These are phyloP conservation scores for Zalerion maritima DNA, from an alignment of 495 filamentous ascomycete species.

Conservation along the genomic window DNA sequence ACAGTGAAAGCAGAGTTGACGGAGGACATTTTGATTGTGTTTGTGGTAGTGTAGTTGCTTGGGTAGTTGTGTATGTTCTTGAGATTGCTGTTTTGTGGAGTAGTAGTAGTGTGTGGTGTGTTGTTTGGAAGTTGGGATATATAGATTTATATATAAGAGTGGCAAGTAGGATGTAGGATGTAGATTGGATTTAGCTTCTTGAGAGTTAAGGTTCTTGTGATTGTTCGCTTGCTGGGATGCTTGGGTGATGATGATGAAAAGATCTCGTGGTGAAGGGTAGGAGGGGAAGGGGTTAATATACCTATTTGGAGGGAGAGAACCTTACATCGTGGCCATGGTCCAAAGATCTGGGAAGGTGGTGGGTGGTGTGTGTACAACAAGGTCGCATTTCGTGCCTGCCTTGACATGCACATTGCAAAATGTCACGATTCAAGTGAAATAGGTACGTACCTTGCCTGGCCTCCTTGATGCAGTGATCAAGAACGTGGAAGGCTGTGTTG, in stretches of 20 bases:
- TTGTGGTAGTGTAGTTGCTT: conserved; percentile 14
- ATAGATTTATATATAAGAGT: conserved; percentile 1
- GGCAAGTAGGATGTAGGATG: conserved; percentile 4
- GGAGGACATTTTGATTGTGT: conserved; percentile 20
- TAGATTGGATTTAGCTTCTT: conserved; percentile 1
- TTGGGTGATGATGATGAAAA: conserved; percentile 1
- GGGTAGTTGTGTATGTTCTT: conserved; percentile 8
- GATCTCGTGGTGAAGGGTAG: background rate
- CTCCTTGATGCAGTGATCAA: conserved; percentile 5
- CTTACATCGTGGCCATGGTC: no score
- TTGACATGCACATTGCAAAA: background rate
- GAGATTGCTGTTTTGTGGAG: conserved; percentile 2
- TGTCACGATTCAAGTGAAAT: background rate
- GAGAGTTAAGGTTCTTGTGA: conserved; percentile 1
- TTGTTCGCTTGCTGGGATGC: conserved; percentile 1
- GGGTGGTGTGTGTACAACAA: background rate
- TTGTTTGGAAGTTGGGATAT: conserved; percentile 4
- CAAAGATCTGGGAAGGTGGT: no score
- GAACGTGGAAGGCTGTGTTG: conserved; percentile 9
- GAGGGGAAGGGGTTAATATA: conserved; percentile 10
- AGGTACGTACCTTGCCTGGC: conserved; percentile 2
- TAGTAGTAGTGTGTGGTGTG: conserved; percentile 5
- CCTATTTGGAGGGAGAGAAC: no score
- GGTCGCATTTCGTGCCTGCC: background rate
- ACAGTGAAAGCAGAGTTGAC: conserved; percentile 53